Base-by-base conservation (phyloP, 495 filamentous ascomycete species). In the Podospora pseudoanserina region DNA sequence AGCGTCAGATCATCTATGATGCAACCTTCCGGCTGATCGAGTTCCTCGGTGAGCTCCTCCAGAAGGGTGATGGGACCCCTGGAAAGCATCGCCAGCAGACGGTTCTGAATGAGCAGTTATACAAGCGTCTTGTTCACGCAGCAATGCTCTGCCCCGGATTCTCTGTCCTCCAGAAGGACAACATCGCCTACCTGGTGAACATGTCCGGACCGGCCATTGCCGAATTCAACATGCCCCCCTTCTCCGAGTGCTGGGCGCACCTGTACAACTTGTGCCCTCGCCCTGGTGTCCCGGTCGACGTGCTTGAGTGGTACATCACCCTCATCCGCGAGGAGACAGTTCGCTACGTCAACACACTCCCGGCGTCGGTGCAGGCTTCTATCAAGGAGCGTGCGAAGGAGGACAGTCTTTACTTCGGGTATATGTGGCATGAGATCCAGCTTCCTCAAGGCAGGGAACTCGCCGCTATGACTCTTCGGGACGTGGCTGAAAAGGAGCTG, bases 61-160 rank as follows among this genome's bases (percentile, higher is more conserved):
- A 64, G 23, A 55, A 28, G 54, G 49, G 28, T 30, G 55, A 20
- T 20, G 39, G 2, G 7, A 19, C 19, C 13, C 2, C 5, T 0
- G 55, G 18, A 7, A 20, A 78, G 11, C 20, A 79, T 86, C 49
- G 73, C 77, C n/a, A 70, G 80, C 9, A 72, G 81, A 11, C 74
- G 83, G 0, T 23, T 32, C 16, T 92, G 58, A 88, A 84, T 27
- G 67, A 74, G 5, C 78, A 81, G 57, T 80, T 93, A 1, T 74
- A 90, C 15, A 76, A 80, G 55, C 86, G 90, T 56, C 74, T 90
- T n/a, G 77, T 86, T 30, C 77, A 78, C 1, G 84, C 87, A 1
- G 86, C 83, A 19, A 77, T 92, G 67, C 78, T 78, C 0, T 92
- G 89, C 68, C 85, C 86, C 6, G 88, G 84, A 0, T 92, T 92